phyloP scores from a whole-genome alignment of 331 rosid genomes.

The Saraca asoca region DNA sequence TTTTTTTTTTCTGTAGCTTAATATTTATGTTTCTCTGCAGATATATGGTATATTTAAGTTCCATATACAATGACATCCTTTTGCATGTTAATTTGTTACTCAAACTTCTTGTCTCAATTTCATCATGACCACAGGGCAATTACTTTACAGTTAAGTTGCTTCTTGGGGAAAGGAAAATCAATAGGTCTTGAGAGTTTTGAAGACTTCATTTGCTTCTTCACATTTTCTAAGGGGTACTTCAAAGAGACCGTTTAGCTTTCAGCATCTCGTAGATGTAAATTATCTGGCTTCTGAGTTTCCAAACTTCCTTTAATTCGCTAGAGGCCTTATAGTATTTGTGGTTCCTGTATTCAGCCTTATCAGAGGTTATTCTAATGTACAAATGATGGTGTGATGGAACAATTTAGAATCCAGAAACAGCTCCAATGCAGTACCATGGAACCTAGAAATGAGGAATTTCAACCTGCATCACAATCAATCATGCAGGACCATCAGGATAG shows the following conservation, averaged over 20 bases:
- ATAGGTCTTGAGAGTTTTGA: conserved; percentile 24
- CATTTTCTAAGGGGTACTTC: conserved; percentile 19
- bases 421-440: conserved; percentile 58
- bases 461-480: conserved; percentile 48
- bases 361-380: conserved; percentile 31
- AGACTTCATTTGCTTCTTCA: conserved; percentile 21
- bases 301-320: too few relatives aligned
- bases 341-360: too few relatives aligned
- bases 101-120: conserved; percentile 16
- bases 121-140: conserved; percentile 26
- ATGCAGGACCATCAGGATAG: conserved; percentile 47
- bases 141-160: conserved; percentile 12
- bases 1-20: conserved; percentile 4
- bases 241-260: too few relatives aligned
- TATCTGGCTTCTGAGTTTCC: too few relatives aligned
- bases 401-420: conserved; percentile 48
- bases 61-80: conserved; percentile 18
- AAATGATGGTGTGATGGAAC: conserved; percentile 49
- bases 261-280: too few relatives aligned
- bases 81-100: conserved; percentile 24
- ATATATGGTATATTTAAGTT: conserved; percentile 14
- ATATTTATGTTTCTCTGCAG: conserved; percentile 17
- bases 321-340: too few relatives aligned
- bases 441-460: conserved; percentile 57
- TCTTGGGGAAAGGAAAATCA: not conserved